phyloP scores from a whole-genome alignment of 441 rosid species.

The Erodium moschatum region DNA sequence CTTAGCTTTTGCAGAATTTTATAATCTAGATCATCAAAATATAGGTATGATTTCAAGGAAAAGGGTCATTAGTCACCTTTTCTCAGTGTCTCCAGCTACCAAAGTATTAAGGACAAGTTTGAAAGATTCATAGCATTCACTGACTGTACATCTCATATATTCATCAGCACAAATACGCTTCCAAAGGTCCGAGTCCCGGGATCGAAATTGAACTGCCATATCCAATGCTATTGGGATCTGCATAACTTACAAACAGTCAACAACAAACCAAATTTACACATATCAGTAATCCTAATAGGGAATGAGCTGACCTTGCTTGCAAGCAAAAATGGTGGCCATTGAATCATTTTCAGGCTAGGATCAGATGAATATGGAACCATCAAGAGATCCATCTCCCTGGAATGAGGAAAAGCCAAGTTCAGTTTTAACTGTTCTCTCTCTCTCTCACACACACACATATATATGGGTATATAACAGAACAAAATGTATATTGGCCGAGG shows the following conservation, averaged over 20 bases:
- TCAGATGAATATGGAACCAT: conserved; percentile 93
- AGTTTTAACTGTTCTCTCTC: too few relatives aligned
- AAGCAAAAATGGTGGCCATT: conserved; percentile 98
- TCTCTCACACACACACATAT: too few relatives aligned
- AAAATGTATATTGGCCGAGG: conserved; percentile 16
- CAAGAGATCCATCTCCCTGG: conserved; percentile 98
- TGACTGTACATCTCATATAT: conserved; percentile 96
- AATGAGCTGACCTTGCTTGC: conserved; percentile 82
- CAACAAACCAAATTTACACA: conserved; percentile 10
- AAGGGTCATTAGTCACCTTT: conserved; percentile 47
- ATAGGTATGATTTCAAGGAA: too few relatives aligned
- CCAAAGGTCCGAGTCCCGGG: conserved; percentile 91
- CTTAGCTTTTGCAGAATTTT: too few relatives aligned
- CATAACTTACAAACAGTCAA: conserved; percentile 25
- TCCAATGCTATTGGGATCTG: conserved; percentile 95
- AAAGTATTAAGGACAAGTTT: conserved; percentile 67
- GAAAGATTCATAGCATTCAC: conserved; percentile 93
- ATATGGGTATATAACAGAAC: conserved; percentile 9
- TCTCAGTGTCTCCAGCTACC: conserved; percentile 90
- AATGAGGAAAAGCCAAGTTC: conserved; percentile 25
- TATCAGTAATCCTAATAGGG: conserved; percentile 12
- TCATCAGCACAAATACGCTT: conserved; percentile 92
- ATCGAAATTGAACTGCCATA: conserved; percentile 85
- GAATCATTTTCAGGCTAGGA: conserved; percentile 87
- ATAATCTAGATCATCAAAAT: too few relatives aligned